Base-by-base conservation (phyloP, 2,329 filamentous ascomycete species). In the Sarocladium brachiariae region DNA sequence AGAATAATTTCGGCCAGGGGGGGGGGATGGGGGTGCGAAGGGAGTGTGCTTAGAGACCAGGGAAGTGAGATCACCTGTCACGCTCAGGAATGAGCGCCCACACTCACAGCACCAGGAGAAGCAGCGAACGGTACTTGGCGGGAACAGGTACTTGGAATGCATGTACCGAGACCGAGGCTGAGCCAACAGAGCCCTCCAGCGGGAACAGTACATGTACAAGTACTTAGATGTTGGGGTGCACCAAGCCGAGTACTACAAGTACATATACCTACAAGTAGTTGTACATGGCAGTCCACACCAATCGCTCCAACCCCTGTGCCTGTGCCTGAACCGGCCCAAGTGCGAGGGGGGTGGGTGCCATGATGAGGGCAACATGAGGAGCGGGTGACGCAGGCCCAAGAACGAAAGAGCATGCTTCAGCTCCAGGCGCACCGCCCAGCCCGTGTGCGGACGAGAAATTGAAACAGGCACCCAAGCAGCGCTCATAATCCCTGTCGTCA, bases 401-500 rank as follows among this genome's bases (percentile, higher is more conserved):
- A 23, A 41, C 37, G n/a, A 31, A 37, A 41, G 25, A 31, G 27
- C 43, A 47, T 24, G 48, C 34, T 38, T 31, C 48, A 50, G 23
- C 34, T 34, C 48, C 34, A 50, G 34, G 37, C 48, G 37, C 34
- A 50, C 34, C 48, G 48, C 34, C 48, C 48, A 50, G 48, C 48
- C 48, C 48, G 52, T 21, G 31, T 24, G 27, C n/a, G 23, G 13
- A 41, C 37, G 41, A 49, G 52, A 53, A 53, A 53, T 53, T 53
- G 52, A 53, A 53, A 53, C 52, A 51, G 52, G 45, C 52, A 50
- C 52, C n/a, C 43, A 51, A 41, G 24, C 49, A 50, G 49, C 49
- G 57, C 58, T 57, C 54, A 58, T 50, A 51, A n/a, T 38, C 54
- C 57, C 57, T 54, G 54, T 41, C 37, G 18, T 23, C 37, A 41